Evolutionary conservation across 495 filamentous ascomycete species (phyloP).

Genomic region (Patellaria atrata): DNA sequence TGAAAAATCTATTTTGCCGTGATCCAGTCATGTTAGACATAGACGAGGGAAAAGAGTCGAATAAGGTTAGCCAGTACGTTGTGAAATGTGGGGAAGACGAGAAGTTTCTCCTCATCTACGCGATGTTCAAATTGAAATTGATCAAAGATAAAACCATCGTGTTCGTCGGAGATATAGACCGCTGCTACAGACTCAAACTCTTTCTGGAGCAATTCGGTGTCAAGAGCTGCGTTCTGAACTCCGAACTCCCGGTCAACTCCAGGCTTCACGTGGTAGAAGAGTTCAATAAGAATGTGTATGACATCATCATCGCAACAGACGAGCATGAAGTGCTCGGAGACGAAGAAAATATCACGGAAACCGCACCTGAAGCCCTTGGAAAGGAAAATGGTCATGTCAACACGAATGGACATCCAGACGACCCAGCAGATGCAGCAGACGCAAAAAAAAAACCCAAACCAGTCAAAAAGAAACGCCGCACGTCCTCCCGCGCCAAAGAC

Average conservation of each 20-base stretch:
- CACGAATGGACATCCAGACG: conserved; percentile 1
- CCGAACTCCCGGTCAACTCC: conserved; percentile 83
- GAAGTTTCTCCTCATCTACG: conserved; percentile 86
- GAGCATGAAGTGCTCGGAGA: conserved; percentile 74
- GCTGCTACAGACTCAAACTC: conserved; percentile 86
- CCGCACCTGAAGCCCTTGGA: conserved; percentile 8
- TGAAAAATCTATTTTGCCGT: conserved; percentile 78
- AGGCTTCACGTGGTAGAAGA: conserved; percentile 90
- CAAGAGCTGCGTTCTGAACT: conserved; percentile 86
- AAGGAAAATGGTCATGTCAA: conserved; percentile 21
- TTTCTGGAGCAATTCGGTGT: conserved; percentile 96
- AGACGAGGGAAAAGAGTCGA: conserved; percentile 55
- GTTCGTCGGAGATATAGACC: conserved; percentile 86
- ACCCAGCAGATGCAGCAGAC: conserved; percentile 8
- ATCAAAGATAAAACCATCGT: conserved; percentile 91
- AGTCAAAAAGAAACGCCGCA: conserved; percentile 47
- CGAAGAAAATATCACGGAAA: conserved; percentile 30
- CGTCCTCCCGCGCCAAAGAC: conserved; percentile 54
- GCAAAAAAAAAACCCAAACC: conserved; percentile 11
- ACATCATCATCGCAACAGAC: conserved; percentile 92
- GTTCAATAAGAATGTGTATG: conserved; percentile 91
- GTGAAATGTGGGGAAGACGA: conserved; percentile 90
- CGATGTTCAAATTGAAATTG: conserved; percentile 87
- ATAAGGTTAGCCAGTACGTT: conserved; percentile 69
- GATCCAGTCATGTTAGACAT: conserved; percentile 66